Evolutionary conservation across 169 alveolate species (phyloP).

Genomic region (Cryptosporidium parvum): DNA sequence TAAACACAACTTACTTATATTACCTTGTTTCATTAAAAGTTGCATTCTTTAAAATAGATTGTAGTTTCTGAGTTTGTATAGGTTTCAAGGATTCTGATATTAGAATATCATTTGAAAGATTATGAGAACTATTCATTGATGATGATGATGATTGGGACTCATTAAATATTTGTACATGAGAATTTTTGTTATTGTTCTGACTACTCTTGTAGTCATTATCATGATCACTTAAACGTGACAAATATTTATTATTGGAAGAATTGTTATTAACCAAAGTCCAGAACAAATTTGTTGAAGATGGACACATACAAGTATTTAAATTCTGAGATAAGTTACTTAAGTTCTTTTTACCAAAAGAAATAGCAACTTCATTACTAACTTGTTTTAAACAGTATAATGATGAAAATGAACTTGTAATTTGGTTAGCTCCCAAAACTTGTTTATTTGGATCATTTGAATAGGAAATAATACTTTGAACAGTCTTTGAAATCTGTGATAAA

Average conservation of each 20-base stretch:
- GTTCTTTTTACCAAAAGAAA: not conserved
- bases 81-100: slow-evolving; percentile 28
- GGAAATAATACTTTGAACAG: slow-evolving; percentile 32
- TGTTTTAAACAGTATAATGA: slow-evolving; percentile 21
- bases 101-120: not conserved
- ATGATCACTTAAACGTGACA: not conserved
- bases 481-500: slow-evolving; percentile 5
- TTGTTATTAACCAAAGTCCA: slow-evolving; percentile 6
- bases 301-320: slow-evolving; percentile 64
- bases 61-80: slow-evolving; percentile 60
- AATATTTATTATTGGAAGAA: not conserved
- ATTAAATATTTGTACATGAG: not conserved
- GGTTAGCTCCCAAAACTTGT: not conserved
- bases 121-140: not conserved
- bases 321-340: slow-evolving; percentile 1
- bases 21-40: not conserved
- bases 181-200: not conserved
- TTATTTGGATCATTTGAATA: not conserved
- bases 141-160: not conserved
- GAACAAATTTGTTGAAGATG: slow-evolving; percentile 33
- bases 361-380: not conserved
- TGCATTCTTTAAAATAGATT: slow-evolving; percentile 28
- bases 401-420: slow-evolving; percentile 22
- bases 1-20: not conserved
- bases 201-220: not conserved